Evolutionary conservation across 2,329 filamentous ascomycete genomes (phyloP).

Genomic region (Hysterium pulicare): DNA sequence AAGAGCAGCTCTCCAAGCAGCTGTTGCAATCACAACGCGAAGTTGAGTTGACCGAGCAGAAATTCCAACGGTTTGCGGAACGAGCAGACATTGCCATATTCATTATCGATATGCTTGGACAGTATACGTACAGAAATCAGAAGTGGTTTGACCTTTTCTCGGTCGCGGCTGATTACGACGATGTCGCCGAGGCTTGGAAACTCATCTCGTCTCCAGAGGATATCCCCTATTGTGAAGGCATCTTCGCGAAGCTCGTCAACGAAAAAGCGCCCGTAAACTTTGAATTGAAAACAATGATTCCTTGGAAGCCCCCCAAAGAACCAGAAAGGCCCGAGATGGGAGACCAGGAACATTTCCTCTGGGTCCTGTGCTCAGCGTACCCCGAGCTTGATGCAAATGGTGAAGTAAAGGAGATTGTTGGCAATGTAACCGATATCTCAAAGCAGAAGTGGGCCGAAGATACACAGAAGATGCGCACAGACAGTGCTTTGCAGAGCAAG

Average conservation of each 20-base stretch:
- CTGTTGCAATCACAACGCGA: slow-evolving; percentile 26
- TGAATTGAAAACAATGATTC: slow-evolving; percentile 37
- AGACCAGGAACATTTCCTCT: slow-evolving; percentile 17
- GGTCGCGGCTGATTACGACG: slow-evolving; percentile 12
- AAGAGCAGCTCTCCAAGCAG: slow-evolving; percentile 24
- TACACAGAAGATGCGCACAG: slow-evolving; percentile 28
- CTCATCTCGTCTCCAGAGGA: slow-evolving; percentile 3
- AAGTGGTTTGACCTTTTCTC: slow-evolving; percentile 19
- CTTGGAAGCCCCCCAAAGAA: slow-evolving; percentile 28
- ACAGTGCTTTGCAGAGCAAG: slow-evolving; percentile 29
- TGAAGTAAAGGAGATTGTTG: slow-evolving; percentile 29
- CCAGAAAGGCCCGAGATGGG: slow-evolving; percentile 9
- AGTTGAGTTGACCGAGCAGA: slow-evolving; percentile 33
- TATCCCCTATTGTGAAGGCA: slow-evolving; percentile 17
- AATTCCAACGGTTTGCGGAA: slow-evolving; percentile 8
- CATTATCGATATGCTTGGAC: slow-evolving; percentile 6
- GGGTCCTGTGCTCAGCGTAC: slow-evolving; percentile 30
- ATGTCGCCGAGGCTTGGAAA: slow-evolving; percentile 19
- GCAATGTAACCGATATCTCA: slow-evolving; percentile 36
- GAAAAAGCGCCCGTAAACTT: slow-evolving; percentile 32
- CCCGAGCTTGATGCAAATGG: slow-evolving; percentile 20
- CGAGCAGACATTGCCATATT: slow-evolving; percentile 18
- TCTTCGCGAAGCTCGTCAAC: slow-evolving; percentile 29
- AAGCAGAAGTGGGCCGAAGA: slow-evolving; percentile 37
- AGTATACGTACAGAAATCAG: slow-evolving; percentile 10